Base-by-base conservation (phyloP, 2,329 filamentous ascomycete species). In the Penicillium sp. region DNA sequence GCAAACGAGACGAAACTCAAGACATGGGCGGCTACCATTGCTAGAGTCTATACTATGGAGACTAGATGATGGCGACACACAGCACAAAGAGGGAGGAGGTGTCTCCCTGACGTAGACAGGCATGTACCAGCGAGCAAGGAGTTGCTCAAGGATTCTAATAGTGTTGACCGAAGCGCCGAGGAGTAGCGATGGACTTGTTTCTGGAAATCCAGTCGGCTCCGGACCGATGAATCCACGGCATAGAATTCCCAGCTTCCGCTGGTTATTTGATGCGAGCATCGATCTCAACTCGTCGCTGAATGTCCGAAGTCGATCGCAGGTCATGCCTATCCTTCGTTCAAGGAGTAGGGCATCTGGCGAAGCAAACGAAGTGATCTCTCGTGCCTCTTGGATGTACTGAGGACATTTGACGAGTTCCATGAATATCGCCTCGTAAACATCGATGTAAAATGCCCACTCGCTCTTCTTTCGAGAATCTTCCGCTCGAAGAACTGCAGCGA, bases 381-480 rank as follows among this genome's bases (percentile, higher is more conserved):
- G 54, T 36, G 47, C 39, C 47, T 56, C 47, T 39, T 56, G 39
- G 3, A 56, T 43, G 18, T 56, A 52, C 31, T 31, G 31, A 24
- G 54, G 54, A 37, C 54, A 56, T 52, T 56, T 56, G 27, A 56
- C 54, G 31, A 56, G 54, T 40, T 56, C 54, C 47, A 56, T 56
- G 47, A 56, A 56, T 46, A 56, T 56, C 14, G 46, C 16, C 36
- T 56, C 54, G 37, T 56, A 56, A 39, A 52, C 54, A 36, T 50
- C 33, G 31, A 56, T 50, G 31, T 56, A 56, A 49, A 56, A 52
- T 22, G 54, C 52, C 54, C 54, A 56, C 16, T 56, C 37, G 35
- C 47, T 50, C 35, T 56, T 31, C 54, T 52, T 56, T 40, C 52
- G 54, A 33, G 54, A 56, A 39, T 56, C 54, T 56, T 56, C 54